Base-by-base conservation (phyloP, 257 asterid genomes). In the Jasminum sambac region DNA sequence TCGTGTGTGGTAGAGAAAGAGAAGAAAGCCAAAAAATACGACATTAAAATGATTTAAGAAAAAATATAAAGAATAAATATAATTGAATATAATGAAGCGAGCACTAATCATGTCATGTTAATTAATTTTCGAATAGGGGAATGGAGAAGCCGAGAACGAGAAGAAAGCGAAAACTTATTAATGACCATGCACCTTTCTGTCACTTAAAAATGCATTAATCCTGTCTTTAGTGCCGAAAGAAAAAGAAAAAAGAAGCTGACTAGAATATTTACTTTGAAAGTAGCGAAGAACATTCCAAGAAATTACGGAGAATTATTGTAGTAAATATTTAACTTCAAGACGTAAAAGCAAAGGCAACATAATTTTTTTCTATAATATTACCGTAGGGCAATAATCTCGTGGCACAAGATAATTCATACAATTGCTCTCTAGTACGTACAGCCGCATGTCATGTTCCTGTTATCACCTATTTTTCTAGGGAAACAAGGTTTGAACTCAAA, bases 181-280 rank as follows among this genome's bases (percentile, higher is more conserved):
- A 8, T 55, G 10, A 21, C 1, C n/a, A n/a, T n/a, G n/a, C 34
- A 1, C 0, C 62, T 8, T 11, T 55, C 21, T 55, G 36, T 55
- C 14, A 55, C 16, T 55, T 55, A 55, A 55, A 55, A 55, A 55
- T 55, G 62, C 26, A 55, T 23, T 9, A 55, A 55, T 19, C 14
- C 62, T 23, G 36, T 55, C 36, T 55, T 55, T 55, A 24, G 36
- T 19, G 62, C 62, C 62, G 36, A 52, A 52, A 52, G 60, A n/a
- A n/a, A 5, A 52, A 52, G 0, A n/a, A 52, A 23, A 55, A 55
- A 10, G 16, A 19, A 55, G 62, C 13, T 55, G 14, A 50, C 11
- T 55, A 55, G 34, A 55, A 55, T 23, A 55, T 21, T 55, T 55
- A 21, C 12, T n/a, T 17, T 50, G 62, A 23, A 55, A 55, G 62